Conservation (phyloP, 2,329 filamentous ascomycete species). For the Aschersonia sp. region DNA sequence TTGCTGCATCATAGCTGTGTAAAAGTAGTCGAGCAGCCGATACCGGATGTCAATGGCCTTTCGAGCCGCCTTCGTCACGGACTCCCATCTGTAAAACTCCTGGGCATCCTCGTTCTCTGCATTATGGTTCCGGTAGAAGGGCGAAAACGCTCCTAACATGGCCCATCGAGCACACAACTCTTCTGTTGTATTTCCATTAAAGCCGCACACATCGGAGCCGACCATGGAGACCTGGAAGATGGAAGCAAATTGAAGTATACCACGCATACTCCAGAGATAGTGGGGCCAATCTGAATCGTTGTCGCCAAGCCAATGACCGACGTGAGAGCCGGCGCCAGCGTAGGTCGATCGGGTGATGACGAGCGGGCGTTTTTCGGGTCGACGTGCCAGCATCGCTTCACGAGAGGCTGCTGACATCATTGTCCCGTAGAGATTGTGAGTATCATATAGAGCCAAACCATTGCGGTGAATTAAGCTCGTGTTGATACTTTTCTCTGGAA, state of each 20-base stretch:
- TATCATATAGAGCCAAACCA: constrained; percentile 56
- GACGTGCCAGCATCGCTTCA: constrained; percentile 49
- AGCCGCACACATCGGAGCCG: constrained; percentile 67
- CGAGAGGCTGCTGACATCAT: constrained; percentile 59
- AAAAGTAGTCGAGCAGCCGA: constrained; percentile 59
- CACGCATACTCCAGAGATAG: constrained; percentile 42
- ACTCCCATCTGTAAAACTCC: constrained; percentile 54
- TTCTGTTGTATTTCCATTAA: constrained; percentile 45
- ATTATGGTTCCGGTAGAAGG: constrained; percentile 57
- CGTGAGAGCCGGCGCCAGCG: constrained; percentile 51
- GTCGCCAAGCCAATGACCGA: constrained; percentile 45
- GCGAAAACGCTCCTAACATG: constrained; percentile 48
- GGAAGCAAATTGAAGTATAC: constrained; percentile 45
- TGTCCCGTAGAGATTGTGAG: constrained; percentile 63
- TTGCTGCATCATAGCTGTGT: constrained; percentile 53
- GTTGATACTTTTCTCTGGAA: constrained; percentile 46
- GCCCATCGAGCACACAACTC: constrained; percentile 54
- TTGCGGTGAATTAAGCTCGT: constrained; percentile 56
- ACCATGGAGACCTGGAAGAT: constrained; percentile 58
- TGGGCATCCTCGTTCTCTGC: constrained; percentile 28
- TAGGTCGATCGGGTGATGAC: constrained; percentile 68
- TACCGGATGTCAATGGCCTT: constrained; percentile 58
- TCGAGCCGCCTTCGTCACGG: constrained; percentile 45
- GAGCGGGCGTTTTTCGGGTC: constrained; percentile 49
- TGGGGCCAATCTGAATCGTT: constrained; percentile 34